phyloP scores from a whole-genome alignment of 2,329 filamentous ascomycete species.

The Xylariales sp. region DNA sequence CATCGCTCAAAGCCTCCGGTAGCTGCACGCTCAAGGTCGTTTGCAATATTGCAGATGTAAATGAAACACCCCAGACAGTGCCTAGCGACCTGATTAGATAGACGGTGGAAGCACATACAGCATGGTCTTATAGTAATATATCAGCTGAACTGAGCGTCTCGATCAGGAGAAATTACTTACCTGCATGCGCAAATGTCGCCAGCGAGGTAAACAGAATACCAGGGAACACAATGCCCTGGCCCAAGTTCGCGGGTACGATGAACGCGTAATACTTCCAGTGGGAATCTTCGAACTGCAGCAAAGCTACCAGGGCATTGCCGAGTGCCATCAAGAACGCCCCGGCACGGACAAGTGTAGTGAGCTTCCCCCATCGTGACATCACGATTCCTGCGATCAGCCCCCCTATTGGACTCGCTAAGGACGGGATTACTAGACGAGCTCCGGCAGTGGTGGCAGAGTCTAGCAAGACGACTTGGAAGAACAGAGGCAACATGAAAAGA shows the following conservation, averaged over 20 bases:
- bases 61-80: slow-evolving; percentile 59
- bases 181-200: slow-evolving; percentile 56
- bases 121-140: slow-evolving; percentile 45
- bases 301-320: slow-evolving; percentile 48
- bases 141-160: too few relatives aligned
- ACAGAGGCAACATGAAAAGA: slow-evolving; percentile 65
- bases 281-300: slow-evolving; percentile 44
- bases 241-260: slow-evolving; percentile 54
- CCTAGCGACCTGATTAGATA: slow-evolving; percentile 61
- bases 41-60: slow-evolving; percentile 58
- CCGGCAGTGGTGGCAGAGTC: slow-evolving; percentile 62
- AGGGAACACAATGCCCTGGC: slow-evolving; percentile 56
- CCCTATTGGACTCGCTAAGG: slow-evolving; percentile 53
- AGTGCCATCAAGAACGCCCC: slow-evolving; percentile 48
- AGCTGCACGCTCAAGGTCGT: slow-evolving; percentile 53
- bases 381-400: slow-evolving; percentile 52
- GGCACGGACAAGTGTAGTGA: slow-evolving; percentile 46
- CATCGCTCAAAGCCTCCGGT: slow-evolving; percentile 46
- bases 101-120: slow-evolving; percentile 57
- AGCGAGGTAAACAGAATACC: slow-evolving; percentile 56
- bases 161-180: slow-evolving; percentile 33
- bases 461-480: slow-evolving; percentile 62
- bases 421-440: slow-evolving; percentile 58
- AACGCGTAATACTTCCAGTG: slow-evolving; percentile 52
- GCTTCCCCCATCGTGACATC: slow-evolving; percentile 51